A percentile compares a stretch with the other conserved stretches of the same genome.
Evolutionary conservation across 257 asterid genomes (phyloP).

Genomic region (Plantago major): DNA sequence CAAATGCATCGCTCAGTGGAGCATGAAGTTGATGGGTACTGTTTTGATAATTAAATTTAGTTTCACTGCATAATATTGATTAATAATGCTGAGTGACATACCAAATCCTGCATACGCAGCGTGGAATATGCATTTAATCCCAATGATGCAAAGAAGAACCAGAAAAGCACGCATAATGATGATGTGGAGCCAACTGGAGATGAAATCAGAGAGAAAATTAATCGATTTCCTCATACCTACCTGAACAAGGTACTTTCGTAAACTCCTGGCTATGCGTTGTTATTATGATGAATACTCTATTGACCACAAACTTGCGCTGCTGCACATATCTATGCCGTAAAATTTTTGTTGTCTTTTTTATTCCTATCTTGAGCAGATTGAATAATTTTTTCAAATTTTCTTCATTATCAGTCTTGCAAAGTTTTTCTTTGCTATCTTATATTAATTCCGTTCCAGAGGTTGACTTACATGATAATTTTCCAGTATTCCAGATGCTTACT

Average conservation of each 20-base stretch:
- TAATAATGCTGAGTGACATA: conserved; percentile 5
- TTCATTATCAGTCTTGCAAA: too few species aligned
- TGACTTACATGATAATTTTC: too few species aligned
- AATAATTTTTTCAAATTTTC: not conserved
- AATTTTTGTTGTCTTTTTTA: too few species aligned
- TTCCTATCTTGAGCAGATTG: not conserved
- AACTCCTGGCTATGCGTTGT: not conserved
- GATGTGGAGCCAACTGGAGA: conserved; percentile 46
- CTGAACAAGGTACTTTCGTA: conserved; percentile 46
- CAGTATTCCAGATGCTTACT: too few species aligned
- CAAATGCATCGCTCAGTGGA: conserved; percentile 39
- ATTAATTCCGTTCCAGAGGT: too few species aligned
- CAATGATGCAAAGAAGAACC: conserved; percentile 55
- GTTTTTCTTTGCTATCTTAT: too few species aligned
- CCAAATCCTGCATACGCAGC: conserved; percentile 34
- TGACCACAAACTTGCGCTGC: not conserved
- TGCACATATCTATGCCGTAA: not conserved
- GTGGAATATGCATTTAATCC: conserved; percentile 70
- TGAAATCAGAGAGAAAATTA: conserved; percentile 56
- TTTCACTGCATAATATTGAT: conserved; percentile 1
- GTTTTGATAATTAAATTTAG: conserved; percentile 10
- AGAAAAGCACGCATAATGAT: conserved; percentile 34
- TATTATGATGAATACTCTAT: not conserved
- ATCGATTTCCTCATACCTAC: conserved; percentile 44
- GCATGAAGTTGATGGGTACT: conserved; percentile 56